A percentile compares a stretch with the other conserved stretches of the same genome.
Conservation (phyloP, 1,284 basidiomycete species). For the Marasmius tenuissimus region DNA sequence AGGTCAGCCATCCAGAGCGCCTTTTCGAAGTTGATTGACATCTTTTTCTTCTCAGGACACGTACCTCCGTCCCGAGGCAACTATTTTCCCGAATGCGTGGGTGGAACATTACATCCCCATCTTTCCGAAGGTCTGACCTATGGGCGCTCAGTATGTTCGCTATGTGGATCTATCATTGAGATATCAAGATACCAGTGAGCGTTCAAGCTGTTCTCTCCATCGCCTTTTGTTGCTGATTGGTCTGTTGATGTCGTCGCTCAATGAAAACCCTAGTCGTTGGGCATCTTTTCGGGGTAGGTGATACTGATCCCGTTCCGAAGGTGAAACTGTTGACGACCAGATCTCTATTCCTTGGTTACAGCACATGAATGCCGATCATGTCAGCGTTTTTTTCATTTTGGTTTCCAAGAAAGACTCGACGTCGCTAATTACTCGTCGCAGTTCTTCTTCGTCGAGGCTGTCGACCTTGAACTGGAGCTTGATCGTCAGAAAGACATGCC, state of each 20-base stretch:
- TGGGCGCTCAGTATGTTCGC: constrained; percentile 59
- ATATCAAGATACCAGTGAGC: constrained; percentile 77
- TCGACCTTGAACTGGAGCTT: constrained; percentile 45
- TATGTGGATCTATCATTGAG: constrained; percentile 83
- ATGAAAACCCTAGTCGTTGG: constrained; percentile 55
- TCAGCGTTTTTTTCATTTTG: constrained; percentile 32
- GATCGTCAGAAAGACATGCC: constrained; percentile 13
- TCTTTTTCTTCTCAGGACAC: constrained; percentile 46
- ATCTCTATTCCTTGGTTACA: constrained; percentile 25
- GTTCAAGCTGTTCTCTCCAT: neutral
- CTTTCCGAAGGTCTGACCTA: constrained; percentile 6
- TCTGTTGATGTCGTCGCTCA: neutral
- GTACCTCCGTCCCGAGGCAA: constrained; percentile 80
- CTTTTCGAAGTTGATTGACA: constrained; percentile 10
- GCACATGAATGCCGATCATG: constrained; percentile 81
- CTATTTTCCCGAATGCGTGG: constrained; percentile 85
- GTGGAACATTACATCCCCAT: constrained; percentile 26
- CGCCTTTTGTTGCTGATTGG: neutral
- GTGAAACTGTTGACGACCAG: neutral
- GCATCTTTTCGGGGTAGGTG: constrained; percentile 80
- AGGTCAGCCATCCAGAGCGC: constrained; percentile 27
- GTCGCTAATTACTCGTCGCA: constrained; percentile 22
- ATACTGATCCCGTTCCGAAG: neutral
- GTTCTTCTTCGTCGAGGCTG: constrained; percentile 66
- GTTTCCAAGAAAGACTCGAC: neutral